Evolutionary conservation across 2,329 filamentous ascomycete genomes (phyloP).

Genomic region (Gremmenia infestans): DNA sequence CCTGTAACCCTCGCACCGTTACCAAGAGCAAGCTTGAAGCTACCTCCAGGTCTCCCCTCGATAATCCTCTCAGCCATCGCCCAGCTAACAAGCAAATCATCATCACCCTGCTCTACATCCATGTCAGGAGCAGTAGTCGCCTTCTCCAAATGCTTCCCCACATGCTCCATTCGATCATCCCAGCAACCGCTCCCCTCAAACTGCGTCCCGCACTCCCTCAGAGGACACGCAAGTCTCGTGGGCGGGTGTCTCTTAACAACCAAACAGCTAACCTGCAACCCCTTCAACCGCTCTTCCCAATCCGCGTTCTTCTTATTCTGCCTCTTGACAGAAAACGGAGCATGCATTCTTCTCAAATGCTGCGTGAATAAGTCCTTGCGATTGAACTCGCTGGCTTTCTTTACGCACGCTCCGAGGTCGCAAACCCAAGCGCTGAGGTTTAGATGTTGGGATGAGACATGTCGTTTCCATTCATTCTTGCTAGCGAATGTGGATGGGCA

Average conservation of each 20-base stretch:
- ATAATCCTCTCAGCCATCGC: conserved; percentile 17
- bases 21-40: not conserved
- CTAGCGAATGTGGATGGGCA: conserved; percentile 67
- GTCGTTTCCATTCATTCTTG: conserved; percentile 96
- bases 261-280: conserved; percentile 54
- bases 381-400: conserved; percentile 54
- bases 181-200: conserved; percentile 65
- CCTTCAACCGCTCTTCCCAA: conserved; percentile 51
- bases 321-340: conserved; percentile 40
- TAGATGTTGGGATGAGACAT: conserved; percentile 76
- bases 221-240: conserved; percentile 54
- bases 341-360: conserved; percentile 83
- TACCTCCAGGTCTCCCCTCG: conserved; percentile 8
- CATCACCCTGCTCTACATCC: conserved; percentile 11
- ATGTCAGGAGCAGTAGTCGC: conserved; percentile 25
- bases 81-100: conserved; percentile 22
- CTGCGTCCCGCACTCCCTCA: conserved; percentile 49
- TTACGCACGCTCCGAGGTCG: conserved; percentile 32
- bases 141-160: conserved; percentile 72
- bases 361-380: conserved; percentile 90
- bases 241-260: conserved; percentile 59
- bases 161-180: conserved; percentile 84
- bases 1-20: not conserved
- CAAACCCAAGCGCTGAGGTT: conserved; percentile 72
- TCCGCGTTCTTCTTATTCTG: conserved; percentile 35